These are phyloP conservation scores for Irpex sp. DNA, from an alignment of 1,284 basidiomycete genomes.

Conservation along the genomic window DNA sequence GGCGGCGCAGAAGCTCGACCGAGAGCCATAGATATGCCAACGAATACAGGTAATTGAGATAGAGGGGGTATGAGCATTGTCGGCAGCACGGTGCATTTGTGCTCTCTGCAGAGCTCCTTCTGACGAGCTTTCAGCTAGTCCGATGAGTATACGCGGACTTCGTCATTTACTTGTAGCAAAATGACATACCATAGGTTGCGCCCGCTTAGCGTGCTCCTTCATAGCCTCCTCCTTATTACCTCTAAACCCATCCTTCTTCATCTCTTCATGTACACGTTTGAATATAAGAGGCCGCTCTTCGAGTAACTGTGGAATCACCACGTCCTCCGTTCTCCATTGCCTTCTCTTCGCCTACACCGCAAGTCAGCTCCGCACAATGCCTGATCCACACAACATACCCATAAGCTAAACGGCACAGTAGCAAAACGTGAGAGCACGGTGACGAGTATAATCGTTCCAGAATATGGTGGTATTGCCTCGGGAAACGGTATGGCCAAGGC, in stretches of 20 bases:
- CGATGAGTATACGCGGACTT: background rate
- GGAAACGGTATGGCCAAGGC: conserved; percentile 69
- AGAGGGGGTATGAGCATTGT: conserved; percentile 63
- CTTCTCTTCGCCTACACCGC: conserved; percentile 54
- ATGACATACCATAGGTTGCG: conserved; percentile 35
- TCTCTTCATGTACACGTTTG: conserved; percentile 50
- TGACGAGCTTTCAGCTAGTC: conserved; percentile 34
- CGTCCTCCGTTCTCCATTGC: conserved; percentile 60
- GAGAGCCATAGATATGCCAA: conserved; percentile 59
- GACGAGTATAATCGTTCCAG: conserved; percentile 73
- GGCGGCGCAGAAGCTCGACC: conserved; percentile 53
- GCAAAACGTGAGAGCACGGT: conserved; percentile 66
- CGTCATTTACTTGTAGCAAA: background rate
- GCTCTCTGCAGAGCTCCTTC: conserved; percentile 53
- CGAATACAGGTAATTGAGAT: conserved; percentile 72
- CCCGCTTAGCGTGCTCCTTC: conserved; percentile 43
- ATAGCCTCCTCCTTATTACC: conserved; percentile 54
- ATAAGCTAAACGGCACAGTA: conserved; percentile 76
- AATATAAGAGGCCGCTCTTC: conserved; percentile 49
- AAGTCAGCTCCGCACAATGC: conserved; percentile 3
- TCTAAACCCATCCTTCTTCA: conserved; percentile 51
- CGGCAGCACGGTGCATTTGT: conserved; percentile 54
- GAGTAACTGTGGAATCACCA: conserved; percentile 66
- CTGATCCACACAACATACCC: conserved; percentile 49
- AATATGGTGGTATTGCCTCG: conserved; percentile 62